Percentiles rank a stretch among this genome's conserved stretches.
Conservation (phyloP, 2,329 filamentous ascomycete species). For the Colletotrichum gigasporum region DNA sequence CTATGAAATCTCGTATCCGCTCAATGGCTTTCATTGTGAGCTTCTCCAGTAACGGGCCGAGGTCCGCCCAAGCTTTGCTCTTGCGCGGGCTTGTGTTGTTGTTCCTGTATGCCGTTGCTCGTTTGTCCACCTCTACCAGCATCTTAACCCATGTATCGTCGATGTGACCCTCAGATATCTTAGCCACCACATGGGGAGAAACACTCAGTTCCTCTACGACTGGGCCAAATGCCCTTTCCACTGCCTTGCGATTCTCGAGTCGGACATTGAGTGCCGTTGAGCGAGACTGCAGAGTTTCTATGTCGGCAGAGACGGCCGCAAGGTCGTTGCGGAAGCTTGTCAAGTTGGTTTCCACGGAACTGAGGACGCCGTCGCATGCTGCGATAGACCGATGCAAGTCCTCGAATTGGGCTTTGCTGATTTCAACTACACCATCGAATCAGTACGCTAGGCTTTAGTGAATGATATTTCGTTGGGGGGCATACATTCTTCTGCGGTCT, state of each 20-base stretch:
- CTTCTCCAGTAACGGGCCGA: conserved; percentile 86
- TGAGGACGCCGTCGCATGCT: conserved; percentile 92
- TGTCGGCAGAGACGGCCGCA: conserved; percentile 91
- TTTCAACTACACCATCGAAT: conserved; percentile 67
- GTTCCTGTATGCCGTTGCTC: conserved; percentile 76
- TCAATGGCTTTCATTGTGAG: conserved; percentile 86
- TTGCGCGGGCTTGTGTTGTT: conserved; percentile 68
- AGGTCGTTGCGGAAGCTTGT: conserved; percentile 94
- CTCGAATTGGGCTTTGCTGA: conserved; percentile 85
- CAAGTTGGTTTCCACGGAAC: conserved; percentile 91
- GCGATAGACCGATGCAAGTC: conserved; percentile 89
- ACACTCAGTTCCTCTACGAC: conserved; percentile 93
- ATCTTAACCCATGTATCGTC: conserved; percentile 90
- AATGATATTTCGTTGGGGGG: not conserved
- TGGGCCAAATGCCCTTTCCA: conserved; percentile 87
- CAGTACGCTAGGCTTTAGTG: not conserved
- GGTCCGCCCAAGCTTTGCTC: conserved; percentile 82
- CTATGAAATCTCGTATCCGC: conserved; percentile 92
- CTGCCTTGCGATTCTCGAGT: conserved; percentile 86
- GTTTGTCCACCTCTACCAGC: conserved; percentile 84
- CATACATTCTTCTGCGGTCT: conserved; percentile 79
- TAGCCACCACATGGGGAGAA: conserved; percentile 82
- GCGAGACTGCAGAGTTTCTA: conserved; percentile 89
- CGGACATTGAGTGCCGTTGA: conserved; percentile 85
- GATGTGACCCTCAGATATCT: conserved; percentile 87